Conservation (phyloP, 2,329 filamentous ascomycete genomes). For the Cytospora piceae region DNA sequence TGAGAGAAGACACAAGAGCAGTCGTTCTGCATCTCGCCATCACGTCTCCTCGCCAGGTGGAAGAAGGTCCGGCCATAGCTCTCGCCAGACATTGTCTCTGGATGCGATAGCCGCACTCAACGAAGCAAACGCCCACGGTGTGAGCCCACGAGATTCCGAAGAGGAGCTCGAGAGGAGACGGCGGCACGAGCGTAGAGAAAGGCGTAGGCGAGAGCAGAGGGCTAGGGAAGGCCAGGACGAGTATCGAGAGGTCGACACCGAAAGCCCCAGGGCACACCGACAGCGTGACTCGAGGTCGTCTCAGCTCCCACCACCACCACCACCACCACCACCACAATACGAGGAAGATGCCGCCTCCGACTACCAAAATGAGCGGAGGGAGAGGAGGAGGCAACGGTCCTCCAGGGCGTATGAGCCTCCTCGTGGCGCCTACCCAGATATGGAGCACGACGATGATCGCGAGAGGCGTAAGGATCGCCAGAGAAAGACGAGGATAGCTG, state of each 20-base stretch:
- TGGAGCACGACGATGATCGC: slow-evolving; percentile 25
- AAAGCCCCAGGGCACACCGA: slow-evolving; percentile 24
- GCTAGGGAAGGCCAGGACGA: slow-evolving; percentile 24
- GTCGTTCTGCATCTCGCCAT: slow-evolving; percentile 30
- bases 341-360: slow-evolving; percentile 18
- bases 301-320: slow-evolving; percentile 16
- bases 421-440: slow-evolving; percentile 24
- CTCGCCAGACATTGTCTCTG: slow-evolving; percentile 34
- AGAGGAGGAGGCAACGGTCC: slow-evolving; percentile 24
- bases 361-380: slow-evolving; percentile 23
- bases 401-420: slow-evolving; percentile 21
- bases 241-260: slow-evolving; percentile 26
- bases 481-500: slow-evolving; percentile 62
- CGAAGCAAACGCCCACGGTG: slow-evolving; percentile 28
- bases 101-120: slow-evolving; percentile 37
- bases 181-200: slow-evolving; percentile 29
- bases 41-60: slow-evolving; percentile 29
- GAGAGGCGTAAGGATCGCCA: slow-evolving; percentile 27
- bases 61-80: slow-evolving; percentile 26
- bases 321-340: slow-evolving; percentile 9
- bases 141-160: slow-evolving; percentile 7
- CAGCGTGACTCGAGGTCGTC: slow-evolving; percentile 24
- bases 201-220: slow-evolving; percentile 26
- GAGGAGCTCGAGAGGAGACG: slow-evolving; percentile 28
- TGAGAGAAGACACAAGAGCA: slow-evolving; percentile 32